Base-by-base conservation (phyloP, 352 stramenopile genomes). In the Pythium rhizo-oryzae region DNA sequence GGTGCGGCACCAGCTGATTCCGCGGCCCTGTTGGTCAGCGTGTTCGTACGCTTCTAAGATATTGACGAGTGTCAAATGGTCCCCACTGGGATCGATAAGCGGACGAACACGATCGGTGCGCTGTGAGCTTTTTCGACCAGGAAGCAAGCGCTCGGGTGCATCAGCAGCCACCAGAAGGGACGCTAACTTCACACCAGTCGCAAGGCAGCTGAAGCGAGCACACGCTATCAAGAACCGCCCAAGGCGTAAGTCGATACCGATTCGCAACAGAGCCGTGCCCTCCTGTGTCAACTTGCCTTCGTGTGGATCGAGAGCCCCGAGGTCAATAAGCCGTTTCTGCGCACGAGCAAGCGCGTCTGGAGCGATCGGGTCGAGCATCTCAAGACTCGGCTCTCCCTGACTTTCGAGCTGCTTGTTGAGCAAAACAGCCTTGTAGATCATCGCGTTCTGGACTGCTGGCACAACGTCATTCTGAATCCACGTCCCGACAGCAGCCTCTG, bases 351-450 rank as follows among this genome's bases (percentile, higher is more conserved):
- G 25, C 6, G 16, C 28, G 4, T 35, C 19, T 16, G 62, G 52
- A 16, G 61, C 59, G 15, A 71, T 64, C 15, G 62, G 62, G 52
- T 71, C 57, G 2, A 71, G 33, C 50, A 75, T 24, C 58, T 70
- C 56, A 5, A 75, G 41, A 12, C 37, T 30, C 4, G 41, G 28
- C 15, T 71, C 53, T 30, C 41, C 41, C 19, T 39, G 33, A 35
- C 25, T 46, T 41, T 70, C 43, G 16, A 74, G 23, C 28, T 64
- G 44, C 25, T 74, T 74, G 50, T 67, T 66, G 15, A 75, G 33
- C 7, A 75, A 30, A 9, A 75, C 63, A 2, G 58, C 62, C 54
- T 74, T 75, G 62, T 75, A 71, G 35, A 75, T 75, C 56, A 71
- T 71, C 12, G 62, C 23, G 28, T 59, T 67, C 16, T 67, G 46